Conservation (phyloP, 768 basidiomycete genomes). For the Russula brevipes region DNA sequence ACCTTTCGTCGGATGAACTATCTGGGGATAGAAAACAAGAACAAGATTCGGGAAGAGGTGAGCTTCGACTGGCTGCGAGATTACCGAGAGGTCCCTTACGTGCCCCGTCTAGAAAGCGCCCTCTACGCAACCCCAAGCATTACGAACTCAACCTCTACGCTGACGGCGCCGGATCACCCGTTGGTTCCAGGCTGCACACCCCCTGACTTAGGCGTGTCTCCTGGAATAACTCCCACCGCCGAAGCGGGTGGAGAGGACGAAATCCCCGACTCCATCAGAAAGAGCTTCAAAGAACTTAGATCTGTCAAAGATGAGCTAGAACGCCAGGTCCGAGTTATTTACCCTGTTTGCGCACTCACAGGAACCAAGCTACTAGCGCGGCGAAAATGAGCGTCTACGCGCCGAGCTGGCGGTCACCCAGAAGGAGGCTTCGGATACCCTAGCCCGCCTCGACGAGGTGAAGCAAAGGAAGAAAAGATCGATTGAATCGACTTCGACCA, state of each 20-base stretch:
- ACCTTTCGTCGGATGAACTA: neutral
- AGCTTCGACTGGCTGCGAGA: neutral
- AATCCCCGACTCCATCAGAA: slow-evolving; percentile 14
- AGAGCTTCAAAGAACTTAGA: slow-evolving; percentile 19
- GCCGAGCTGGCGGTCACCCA: slow-evolving; percentile 5
- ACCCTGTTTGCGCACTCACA: neutral
- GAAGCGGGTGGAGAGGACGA: slow-evolving; percentile 16
- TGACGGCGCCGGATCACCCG: neutral
- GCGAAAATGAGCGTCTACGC: slow-evolving; percentile 20
- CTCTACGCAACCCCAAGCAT: neutral
- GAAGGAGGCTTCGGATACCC: slow-evolving; percentile 5
- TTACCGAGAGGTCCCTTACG: neutral
- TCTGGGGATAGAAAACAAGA: neutral
- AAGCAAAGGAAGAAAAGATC: slow-evolving; percentile 19
- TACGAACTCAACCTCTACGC: neutral
- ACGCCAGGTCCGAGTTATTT: slow-evolving; percentile 10
- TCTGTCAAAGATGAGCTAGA: slow-evolving; percentile 21
- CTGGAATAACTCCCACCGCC: neutral
- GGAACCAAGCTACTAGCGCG: slow-evolving; percentile 11
- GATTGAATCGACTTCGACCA: slow-evolving; percentile 7
- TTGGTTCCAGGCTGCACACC: neutral
- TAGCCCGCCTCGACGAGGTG: slow-evolving; percentile 9
- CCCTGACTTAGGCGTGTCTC: neutral
- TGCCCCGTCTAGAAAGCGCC: neutral
- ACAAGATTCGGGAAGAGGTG: neutral